Evolutionary conservation across 169 alveolate species (phyloP).

Genomic region (Perkinsus chesapeaki): DNA sequence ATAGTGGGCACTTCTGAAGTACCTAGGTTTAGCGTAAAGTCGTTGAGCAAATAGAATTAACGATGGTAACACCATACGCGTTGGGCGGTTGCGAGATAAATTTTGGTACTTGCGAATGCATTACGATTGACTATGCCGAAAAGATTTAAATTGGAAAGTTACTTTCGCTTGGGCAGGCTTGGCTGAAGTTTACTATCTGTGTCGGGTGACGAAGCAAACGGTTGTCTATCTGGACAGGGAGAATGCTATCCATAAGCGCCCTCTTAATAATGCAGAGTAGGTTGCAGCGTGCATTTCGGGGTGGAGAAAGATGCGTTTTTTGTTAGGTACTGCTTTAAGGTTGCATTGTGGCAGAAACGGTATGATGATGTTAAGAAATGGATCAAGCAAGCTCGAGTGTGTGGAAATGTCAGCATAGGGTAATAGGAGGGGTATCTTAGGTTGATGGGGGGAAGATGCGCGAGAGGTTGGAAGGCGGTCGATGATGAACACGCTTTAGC

Average conservation of each 20-base stretch:
- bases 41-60: too few species aligned
- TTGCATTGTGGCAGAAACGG: conserved; percentile 49
- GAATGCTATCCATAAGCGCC: not conserved
- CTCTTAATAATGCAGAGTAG: not conserved
- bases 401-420: not conserved
- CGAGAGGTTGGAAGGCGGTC: too few species aligned
- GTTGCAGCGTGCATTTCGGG: not conserved
- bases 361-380: conserved; percentile 53
- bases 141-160: too few species aligned
- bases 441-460: not conserved
- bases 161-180: too few species aligned
- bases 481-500: not conserved
- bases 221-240: not conserved
- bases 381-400: not conserved
- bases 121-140: too few species aligned
- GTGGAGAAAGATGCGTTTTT: not conserved
- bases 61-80: not conserved
- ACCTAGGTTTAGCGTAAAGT: too few species aligned
- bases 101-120: too few species aligned
- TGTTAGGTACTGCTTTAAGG: conserved; percentile 48
- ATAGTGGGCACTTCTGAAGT: too few species aligned
- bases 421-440: not conserved
- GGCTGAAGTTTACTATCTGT: not conserved
- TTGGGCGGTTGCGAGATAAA: not conserved
- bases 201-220: not conserved